Percentiles rank a stretch among this genome's conserved stretches.
Conservation (phyloP, 768 basidiomycete species). For the Melanogaster broomeanus region DNA sequence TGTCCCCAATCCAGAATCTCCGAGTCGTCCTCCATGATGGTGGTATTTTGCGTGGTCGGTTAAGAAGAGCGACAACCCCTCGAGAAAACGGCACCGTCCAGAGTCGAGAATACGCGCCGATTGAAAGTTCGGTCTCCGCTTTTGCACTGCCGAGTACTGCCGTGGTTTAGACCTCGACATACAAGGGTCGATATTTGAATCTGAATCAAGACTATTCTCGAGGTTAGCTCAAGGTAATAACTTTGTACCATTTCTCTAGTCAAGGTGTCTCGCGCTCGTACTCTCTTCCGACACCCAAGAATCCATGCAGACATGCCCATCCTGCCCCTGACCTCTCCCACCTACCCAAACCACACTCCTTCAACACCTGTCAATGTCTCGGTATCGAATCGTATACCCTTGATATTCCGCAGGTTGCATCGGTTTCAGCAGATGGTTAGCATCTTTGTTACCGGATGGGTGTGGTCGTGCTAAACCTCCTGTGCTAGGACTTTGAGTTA, state of each 20-base stretch:
- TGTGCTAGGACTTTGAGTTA: slow-evolving; percentile 86
- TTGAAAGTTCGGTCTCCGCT: slow-evolving; percentile 4
- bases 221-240: background rate
- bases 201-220: background rate
- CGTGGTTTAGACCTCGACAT: too few species aligned
- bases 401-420: slow-evolving; percentile 78
- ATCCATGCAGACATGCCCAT: slow-evolving; percentile 30
- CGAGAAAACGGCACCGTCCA: background rate
- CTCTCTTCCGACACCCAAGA: slow-evolving; percentile 15
- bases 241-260: background rate
- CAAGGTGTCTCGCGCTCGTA: slow-evolving; percentile 17
- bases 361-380: slow-evolving; percentile 14
- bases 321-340: slow-evolving; percentile 33
- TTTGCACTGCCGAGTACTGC: background rate
- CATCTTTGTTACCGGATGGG: background rate
- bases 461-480: background rate
- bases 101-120: slow-evolving; percentile 10
- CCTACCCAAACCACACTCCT: slow-evolving; percentile 20
- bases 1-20: slow-evolving; percentile 75
- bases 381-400: slow-evolving; percentile 61
- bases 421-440: slow-evolving; percentile 87
- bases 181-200: too few species aligned
- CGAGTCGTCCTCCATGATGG: slow-evolving; percentile 61
- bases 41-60: slow-evolving; percentile 11
- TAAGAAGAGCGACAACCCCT: slow-evolving; percentile 15